Evolutionary conservation across 2,329 filamentous ascomycete genomes (phyloP).

Genomic region (Penicillium sp.): DNA sequence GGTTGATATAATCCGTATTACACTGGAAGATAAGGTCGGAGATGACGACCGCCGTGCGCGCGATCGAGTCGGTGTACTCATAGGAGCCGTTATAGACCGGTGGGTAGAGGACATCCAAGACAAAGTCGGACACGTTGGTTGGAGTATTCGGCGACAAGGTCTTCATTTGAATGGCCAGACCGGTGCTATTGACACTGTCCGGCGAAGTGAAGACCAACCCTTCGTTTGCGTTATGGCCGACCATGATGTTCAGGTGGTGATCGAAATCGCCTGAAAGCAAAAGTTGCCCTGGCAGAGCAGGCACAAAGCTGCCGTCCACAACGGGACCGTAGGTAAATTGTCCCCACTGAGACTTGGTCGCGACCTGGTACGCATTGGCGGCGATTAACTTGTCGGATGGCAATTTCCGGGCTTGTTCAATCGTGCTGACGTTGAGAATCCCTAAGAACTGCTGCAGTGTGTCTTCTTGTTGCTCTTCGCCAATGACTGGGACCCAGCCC

Average conservation of each 20-base stretch:
- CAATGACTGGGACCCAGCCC: constrained; percentile 35
- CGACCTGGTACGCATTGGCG: constrained; percentile 47
- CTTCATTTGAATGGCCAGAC: constrained; percentile 21
- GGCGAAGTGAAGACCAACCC: constrained; percentile 44
- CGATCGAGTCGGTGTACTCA: constrained; percentile 47
- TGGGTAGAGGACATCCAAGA: constrained; percentile 53
- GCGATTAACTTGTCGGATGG: constrained; percentile 40
- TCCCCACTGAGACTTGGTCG: constrained; percentile 38
- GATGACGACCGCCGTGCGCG: constrained; percentile 43
- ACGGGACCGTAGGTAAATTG: constrained; percentile 47
- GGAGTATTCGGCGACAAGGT: constrained; percentile 25
- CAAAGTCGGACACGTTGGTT: constrained; percentile 39
- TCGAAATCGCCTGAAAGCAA: constrained; percentile 47
- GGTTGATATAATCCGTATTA: constrained; percentile 54
- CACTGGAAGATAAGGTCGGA: constrained; percentile 50
- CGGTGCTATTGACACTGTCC: constrained; percentile 23
- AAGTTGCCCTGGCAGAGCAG: constrained; percentile 47
- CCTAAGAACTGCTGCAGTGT: constrained; percentile 41
- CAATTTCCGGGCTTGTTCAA: constrained; percentile 46
- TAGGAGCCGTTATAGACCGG: constrained; percentile 48
- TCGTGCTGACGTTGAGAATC: constrained; percentile 43
- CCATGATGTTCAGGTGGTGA: constrained; percentile 46
- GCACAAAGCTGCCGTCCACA: constrained; percentile 52
- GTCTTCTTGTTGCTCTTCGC: constrained; percentile 39
- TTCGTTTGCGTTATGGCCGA: constrained; percentile 46